Percentiles rank a stretch among this genome's conserved stretches.
phyloP scores from a whole-genome alignment of 1,139 yeast genomes.

The Pichia sp. region DNA sequence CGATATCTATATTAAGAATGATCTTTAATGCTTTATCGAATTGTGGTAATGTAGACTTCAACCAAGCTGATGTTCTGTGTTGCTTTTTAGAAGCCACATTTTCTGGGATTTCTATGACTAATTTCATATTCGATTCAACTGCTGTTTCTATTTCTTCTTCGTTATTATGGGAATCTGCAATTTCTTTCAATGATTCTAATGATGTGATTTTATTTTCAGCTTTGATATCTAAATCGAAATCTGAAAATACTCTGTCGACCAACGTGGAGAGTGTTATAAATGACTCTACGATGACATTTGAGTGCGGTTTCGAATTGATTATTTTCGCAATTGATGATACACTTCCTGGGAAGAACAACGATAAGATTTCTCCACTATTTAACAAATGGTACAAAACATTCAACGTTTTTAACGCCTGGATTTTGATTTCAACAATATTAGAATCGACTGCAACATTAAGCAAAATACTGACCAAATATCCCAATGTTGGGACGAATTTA shows the following conservation, averaged over 20 bases:
- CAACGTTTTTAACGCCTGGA: conserved; percentile 38
- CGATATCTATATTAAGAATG: conserved; percentile 32
- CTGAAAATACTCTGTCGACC: conserved; percentile 40
- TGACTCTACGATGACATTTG: conserved; percentile 36
- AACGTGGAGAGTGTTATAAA: conserved; percentile 36
- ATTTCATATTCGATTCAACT: conserved; percentile 13
- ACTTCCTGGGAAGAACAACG: conserved; percentile 55
- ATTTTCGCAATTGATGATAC: conserved; percentile 50
- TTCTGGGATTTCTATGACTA: conserved; percentile 20
- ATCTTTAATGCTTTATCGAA: conserved; percentile 43
- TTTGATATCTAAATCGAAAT: conserved; percentile 33
- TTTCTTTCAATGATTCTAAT: conserved; percentile 21
- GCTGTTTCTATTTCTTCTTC: neutral
- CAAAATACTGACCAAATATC: conserved; percentile 45
- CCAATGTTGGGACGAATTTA: conserved; percentile 41
- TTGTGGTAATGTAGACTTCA: conserved; percentile 61
- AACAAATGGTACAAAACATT: conserved; percentile 35
- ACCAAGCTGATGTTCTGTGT: conserved; percentile 60
- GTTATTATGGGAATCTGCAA: neutral
- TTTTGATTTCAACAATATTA: conserved; percentile 34
- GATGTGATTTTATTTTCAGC: conserved; percentile 7
- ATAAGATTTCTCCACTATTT: conserved; percentile 50
- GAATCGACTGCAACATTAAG: conserved; percentile 37
- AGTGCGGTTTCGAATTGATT: conserved; percentile 39
- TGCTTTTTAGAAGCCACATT: conserved; percentile 22